These are phyloP conservation scores for Jaltomata sinuosa DNA, from an alignment of 257 asterid species.

Conservation along the genomic window DNA sequence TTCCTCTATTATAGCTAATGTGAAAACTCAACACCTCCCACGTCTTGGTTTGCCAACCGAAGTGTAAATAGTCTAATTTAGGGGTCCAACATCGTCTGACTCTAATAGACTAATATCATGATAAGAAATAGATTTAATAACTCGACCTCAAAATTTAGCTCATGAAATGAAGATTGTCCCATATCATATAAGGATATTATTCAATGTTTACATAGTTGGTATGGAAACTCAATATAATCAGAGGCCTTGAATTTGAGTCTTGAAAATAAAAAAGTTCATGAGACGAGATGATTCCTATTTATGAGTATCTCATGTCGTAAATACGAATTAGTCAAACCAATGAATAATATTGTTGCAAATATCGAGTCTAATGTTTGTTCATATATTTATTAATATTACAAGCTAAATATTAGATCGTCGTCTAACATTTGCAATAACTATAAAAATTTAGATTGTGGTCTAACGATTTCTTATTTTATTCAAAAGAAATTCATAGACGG, in stretches of 20 bases:
- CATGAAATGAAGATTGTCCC: background rate
- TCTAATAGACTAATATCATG: background rate
- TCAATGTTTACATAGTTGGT: background rate
- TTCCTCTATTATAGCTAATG: background rate
- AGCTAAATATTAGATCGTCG: too few species aligned
- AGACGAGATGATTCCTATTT: background rate
- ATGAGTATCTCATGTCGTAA: background rate
- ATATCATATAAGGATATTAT: background rate
- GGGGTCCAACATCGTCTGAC: background rate
- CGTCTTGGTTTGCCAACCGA: background rate
- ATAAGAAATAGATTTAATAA: background rate
- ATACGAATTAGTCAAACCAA: too few species aligned
- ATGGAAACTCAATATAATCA: background rate
- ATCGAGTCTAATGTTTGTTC: too few species aligned
- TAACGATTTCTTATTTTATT: too few species aligned
- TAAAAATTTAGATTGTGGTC: too few species aligned
- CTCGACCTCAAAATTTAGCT: background rate
- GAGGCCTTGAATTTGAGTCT: background rate
- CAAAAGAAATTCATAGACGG: too few species aligned
- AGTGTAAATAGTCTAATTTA: background rate
- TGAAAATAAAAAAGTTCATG: background rate
- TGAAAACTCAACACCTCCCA: background rate
- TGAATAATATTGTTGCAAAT: too few species aligned
- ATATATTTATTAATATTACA: too few species aligned
- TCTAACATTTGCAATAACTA: too few species aligned